Percentiles rank a stretch among this genome's conserved stretches.
phyloP scores from a whole-genome alignment of 257 asterid species.

The Linderniella brevidens region DNA sequence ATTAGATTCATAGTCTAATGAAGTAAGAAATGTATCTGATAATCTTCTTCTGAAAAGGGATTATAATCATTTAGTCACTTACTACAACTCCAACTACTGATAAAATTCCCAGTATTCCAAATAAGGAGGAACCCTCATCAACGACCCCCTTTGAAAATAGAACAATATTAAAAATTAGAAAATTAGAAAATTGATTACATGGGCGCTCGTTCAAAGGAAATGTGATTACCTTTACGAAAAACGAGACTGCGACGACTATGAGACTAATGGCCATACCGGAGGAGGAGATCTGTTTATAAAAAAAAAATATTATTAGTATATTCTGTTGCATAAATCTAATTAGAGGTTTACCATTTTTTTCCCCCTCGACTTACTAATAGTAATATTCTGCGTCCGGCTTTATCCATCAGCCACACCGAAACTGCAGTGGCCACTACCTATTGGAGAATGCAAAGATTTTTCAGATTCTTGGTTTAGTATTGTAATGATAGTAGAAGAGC shows the following conservation, averaged over 20 bases:
- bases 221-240: constrained; percentile 55
- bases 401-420: constrained; percentile 79
- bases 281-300: constrained; percentile 58
- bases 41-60: neutral
- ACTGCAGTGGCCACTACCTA: constrained; percentile 87
- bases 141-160: constrained; percentile 31
- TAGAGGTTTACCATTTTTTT: neutral
- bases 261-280: constrained; percentile 76
- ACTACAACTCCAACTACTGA: constrained; percentile 59
- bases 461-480: neutral
- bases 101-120: constrained; percentile 40
- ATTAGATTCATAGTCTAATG: no score
- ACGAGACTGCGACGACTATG: constrained; percentile 50
- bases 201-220: neutral
- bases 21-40: neutral
- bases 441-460: constrained; percentile 1
- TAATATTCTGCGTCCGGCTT: constrained; percentile 79
- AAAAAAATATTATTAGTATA: constrained; percentile 8
- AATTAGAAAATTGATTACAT: neutral
- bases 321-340: constrained; percentile 10
- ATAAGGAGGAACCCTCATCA: constrained; percentile 28
- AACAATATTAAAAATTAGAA: neutral
- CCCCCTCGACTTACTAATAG: constrained; percentile 38
- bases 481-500: no score
- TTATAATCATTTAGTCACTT: constrained; percentile 4